Base-by-base conservation (phyloP, 306 rosid species). In the Corylus avellana region DNA sequence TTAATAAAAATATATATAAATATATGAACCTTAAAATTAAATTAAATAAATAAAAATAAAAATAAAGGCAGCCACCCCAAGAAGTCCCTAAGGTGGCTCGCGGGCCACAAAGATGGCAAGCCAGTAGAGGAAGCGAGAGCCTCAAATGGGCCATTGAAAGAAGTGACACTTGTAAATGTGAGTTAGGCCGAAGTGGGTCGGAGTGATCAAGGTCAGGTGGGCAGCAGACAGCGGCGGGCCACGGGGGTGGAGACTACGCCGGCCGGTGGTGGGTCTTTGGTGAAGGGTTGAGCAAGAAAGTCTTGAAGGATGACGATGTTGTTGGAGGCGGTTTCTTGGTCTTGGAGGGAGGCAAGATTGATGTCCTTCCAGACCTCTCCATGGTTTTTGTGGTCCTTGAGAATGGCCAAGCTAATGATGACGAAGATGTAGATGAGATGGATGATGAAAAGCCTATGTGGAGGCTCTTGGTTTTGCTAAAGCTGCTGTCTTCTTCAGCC, bases 361-460 rank as follows among this genome's bases (percentile, higher is more conserved):
- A 92, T 88, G 83, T 91, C 97, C 54, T 88, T 89, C 97, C 94
- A 91, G 0, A 89, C 90, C 70, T 89, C 96, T 91, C 96, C 96
- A 92, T 92, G 74, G 81, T 75, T 73, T 11, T 54, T 12, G 46
- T n/a, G 48, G 37, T 66, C 32, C 75, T 49, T 55, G 76, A 59
- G 39, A 62, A 63, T 2, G 83, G 64, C 0, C 58, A 80, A 22
- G 83, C 76, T 7, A 76, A 42, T 35, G 70, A 27, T 37, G 75
- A 66, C 10, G 83, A 71, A 25, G 79, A 67, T 0, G 57, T 12
- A 6, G 55, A 54, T 17, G 79, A 75, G 4, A 27, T 27, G 35
- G 35, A 32, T 32, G 35, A 32, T 32, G 35, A 32, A 32, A 32
- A 9, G 2, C 29, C 20, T 14, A 56, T 68, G 18, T 68, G 49